Evolutionary conservation across 768 basidiomycete genomes (phyloP).

Genomic region (Lentinula lateritia): DNA sequence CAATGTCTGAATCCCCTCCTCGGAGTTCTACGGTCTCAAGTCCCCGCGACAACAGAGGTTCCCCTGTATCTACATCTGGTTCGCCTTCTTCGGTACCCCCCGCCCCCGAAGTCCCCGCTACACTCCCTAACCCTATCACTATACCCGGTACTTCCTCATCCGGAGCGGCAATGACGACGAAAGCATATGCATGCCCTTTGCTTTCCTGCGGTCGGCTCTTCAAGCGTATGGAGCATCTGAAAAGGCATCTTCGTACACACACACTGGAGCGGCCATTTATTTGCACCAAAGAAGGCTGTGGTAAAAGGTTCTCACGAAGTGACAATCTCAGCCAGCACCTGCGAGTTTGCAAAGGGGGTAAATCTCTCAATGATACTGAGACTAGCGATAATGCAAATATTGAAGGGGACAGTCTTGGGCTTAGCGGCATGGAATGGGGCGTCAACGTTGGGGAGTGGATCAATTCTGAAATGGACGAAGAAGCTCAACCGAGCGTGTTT

Average conservation of each 20-base stretch:
- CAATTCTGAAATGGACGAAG: conserved; percentile 22
- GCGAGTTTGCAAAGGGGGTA: conserved; percentile 59
- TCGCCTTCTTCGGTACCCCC: background rate
- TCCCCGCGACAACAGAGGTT: background rate
- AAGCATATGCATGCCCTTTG: conserved; percentile 74
- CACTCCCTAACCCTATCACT: background rate
- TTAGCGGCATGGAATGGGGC: conserved; percentile 2
- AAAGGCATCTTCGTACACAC: conserved; percentile 83
- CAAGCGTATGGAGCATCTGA: conserved; percentile 90
- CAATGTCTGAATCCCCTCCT: background rate
- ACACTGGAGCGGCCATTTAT: conserved; percentile 83
- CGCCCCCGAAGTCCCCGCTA: background rate
- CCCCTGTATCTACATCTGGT: background rate
- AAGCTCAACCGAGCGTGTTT: conserved; percentile 27
- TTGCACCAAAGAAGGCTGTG: conserved; percentile 55
- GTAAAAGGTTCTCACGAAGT: conserved; percentile 80
- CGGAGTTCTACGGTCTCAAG: background rate
- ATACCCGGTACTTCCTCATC: background rate
- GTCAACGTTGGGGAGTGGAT: conserved; percentile 13
- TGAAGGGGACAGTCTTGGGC: background rate
- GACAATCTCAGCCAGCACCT: conserved; percentile 88
- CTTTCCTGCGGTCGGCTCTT: conserved; percentile 81
- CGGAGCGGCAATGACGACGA: conserved; percentile 17
- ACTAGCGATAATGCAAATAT: background rate
- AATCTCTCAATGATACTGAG: conserved; percentile 19